Conservation (phyloP, 1,139 yeast genomes). For the Kodamaea derodonti region DNA sequence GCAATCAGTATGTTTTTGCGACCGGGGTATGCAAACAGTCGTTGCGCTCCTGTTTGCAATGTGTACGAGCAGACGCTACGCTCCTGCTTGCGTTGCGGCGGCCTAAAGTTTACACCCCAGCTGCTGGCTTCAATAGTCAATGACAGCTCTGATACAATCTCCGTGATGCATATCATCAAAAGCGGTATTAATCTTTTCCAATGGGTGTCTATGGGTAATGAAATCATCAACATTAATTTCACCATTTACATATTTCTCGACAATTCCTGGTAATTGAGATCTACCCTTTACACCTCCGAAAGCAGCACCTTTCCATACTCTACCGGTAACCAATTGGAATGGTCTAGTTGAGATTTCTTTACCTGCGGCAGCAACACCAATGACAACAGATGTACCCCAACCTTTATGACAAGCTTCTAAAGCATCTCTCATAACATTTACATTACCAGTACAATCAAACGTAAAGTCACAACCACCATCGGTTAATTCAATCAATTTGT, state of each 20-base stretch:
- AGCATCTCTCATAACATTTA: conserved; percentile 90
- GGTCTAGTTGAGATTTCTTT: conserved; percentile 95
- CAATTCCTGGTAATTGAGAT: conserved; percentile 87
- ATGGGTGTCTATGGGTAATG: conserved; percentile 82
- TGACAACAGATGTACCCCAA: conserved; percentile 93
- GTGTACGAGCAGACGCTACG: no score
- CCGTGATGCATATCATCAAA: conserved; percentile 96
- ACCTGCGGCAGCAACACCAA: conserved; percentile 99
- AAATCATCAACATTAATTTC: conserved; percentile 89
- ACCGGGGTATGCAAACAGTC: no score
- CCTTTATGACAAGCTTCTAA: conserved; percentile 98
- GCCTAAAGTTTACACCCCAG: no score
- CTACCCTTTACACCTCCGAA: conserved; percentile 99
- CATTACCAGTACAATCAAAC: conserved; percentile 98
- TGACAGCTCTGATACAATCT: conserved; percentile 89
- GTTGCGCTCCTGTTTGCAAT: no score
- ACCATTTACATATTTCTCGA: conserved; percentile 80
- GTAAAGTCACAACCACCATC: conserved; percentile 97
- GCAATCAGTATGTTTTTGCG: no score
- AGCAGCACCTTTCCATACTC: conserved; percentile 98
- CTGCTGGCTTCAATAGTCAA: conserved; percentile 35
- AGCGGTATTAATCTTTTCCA: conserved; percentile 78
- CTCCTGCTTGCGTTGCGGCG: no score
- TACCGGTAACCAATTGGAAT: conserved; percentile 97
- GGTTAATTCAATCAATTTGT: conserved; percentile 80